A percentile compares a stretch with the other conserved stretches of the same genome.
Evolutionary conservation across 148 eudicot species (phyloP).

Genomic region (Arctostaphylos glauca): DNA sequence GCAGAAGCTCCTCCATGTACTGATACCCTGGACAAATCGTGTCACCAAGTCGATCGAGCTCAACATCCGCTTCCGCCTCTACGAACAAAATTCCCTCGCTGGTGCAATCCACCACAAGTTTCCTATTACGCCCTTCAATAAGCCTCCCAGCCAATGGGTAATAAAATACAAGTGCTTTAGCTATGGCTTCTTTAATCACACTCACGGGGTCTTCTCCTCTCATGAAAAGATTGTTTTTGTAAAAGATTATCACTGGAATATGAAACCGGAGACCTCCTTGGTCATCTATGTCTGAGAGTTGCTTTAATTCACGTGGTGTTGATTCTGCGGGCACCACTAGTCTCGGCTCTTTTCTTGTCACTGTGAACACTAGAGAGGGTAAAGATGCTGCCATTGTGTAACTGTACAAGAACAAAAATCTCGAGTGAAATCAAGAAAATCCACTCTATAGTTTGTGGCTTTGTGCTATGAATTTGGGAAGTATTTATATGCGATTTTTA

Average conservation of each 20-base stretch:
- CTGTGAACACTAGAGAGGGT: not conserved
- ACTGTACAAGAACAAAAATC: not conserved
- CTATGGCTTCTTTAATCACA: not conserved
- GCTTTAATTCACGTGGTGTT: constrained; percentile 1
- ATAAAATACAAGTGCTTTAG: constrained; percentile 5
- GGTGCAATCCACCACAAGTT: constrained; percentile 12
- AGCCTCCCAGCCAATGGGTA: constrained; percentile 22
- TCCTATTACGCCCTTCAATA: not conserved
- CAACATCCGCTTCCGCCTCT: constrained; percentile 15
- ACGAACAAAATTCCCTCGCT: constrained; percentile 11
- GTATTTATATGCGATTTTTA: not conserved
- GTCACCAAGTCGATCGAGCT: no score
- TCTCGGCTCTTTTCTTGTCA: not conserved
- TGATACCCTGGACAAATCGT: no score
- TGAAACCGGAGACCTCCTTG: constrained; percentile 10
- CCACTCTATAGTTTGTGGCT: not conserved
- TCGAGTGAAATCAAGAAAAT: not conserved
- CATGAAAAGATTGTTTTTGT: not conserved
- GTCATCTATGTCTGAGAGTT: constrained; percentile 16
- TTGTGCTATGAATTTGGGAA: not conserved
- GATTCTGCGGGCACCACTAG: not conserved
- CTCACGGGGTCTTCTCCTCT: not conserved
- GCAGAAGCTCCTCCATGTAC: no score
- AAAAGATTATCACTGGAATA: not conserved
- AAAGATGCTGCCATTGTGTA: not conserved